Conservation (phyloP, 805 yeast species). For the Kazachstania africana region DNA sequence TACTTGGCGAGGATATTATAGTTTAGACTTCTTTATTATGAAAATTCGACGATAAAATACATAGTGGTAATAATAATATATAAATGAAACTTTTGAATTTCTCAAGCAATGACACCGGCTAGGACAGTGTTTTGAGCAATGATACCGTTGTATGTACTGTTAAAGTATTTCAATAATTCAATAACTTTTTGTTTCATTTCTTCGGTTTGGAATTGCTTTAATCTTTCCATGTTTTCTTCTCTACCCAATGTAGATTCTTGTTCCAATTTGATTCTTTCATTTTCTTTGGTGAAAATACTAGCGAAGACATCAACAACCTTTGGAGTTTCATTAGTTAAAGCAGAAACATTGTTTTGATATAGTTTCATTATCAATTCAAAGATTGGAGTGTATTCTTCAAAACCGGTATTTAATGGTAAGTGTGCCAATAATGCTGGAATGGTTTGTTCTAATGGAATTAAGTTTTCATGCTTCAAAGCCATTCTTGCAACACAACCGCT, state of each 20-base stretch:
- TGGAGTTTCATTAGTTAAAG: constrained; percentile 44
- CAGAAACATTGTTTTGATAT: constrained; percentile 49
- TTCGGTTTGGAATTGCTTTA: constrained; percentile 65
- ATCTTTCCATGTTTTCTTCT: constrained; percentile 67
- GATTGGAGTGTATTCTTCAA: constrained; percentile 87
- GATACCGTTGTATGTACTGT: constrained; percentile 49
- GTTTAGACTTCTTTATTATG: too few species aligned
- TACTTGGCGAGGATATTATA: too few species aligned
- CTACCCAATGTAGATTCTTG: constrained; percentile 73
- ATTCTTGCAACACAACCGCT: constrained; percentile 95
- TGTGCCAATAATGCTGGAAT: constrained; percentile 63
- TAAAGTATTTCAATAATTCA: constrained; percentile 62
- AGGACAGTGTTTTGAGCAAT: constrained; percentile 36
- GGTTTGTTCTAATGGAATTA: constrained; percentile 69
- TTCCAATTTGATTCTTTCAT: constrained; percentile 57
- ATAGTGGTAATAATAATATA: too few species aligned
- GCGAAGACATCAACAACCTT: constrained; percentile 58
- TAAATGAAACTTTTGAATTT: background rate
- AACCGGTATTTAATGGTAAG: constrained; percentile 78
- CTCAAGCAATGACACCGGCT: constrained; percentile 26
- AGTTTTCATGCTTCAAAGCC: constrained; percentile 57
- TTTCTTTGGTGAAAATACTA: constrained; percentile 60
- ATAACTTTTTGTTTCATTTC: constrained; percentile 55
- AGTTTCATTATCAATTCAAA: constrained; percentile 65
- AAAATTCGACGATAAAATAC: too few species aligned